phyloP scores from a whole-genome alignment of 495 filamentous ascomycete genomes.

The Letharia lupina region DNA sequence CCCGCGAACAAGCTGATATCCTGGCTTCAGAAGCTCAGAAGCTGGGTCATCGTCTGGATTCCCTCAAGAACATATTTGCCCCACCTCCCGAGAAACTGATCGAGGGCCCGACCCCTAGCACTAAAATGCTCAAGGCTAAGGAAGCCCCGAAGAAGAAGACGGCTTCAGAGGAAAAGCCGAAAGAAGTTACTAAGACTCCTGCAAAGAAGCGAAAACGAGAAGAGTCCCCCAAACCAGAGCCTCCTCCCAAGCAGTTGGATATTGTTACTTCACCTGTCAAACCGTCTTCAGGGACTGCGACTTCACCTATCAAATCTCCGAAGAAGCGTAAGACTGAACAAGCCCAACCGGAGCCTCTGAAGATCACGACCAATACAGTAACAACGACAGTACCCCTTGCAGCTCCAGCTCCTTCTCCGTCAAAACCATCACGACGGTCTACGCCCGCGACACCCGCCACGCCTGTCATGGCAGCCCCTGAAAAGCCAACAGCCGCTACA shows the following conservation, averaged over 20 bases:
- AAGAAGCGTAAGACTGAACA: conserved; percentile 55
- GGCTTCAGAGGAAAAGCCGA: conserved; percentile 29
- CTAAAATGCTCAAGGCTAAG: conserved; percentile 15
- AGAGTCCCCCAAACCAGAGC: conserved; percentile 15
- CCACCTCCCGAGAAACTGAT: conserved; percentile 17
- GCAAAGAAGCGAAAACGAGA: conserved; percentile 26
- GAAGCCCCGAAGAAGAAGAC: conserved; percentile 16
- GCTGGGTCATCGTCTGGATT: conserved; percentile 44
- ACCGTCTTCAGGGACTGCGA: conserved; percentile 6
- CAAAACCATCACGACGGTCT: conserved; percentile 11
- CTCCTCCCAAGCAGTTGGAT: conserved; percentile 8
- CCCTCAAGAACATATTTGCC: conserved; percentile 40
- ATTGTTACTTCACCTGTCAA: neutral
- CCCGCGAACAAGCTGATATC: conserved; percentile 52
- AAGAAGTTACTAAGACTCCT: conserved; percentile 20
- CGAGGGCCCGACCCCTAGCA: conserved; percentile 9
- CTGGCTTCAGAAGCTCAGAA: conserved; percentile 52
- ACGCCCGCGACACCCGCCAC: conserved; percentile 19
- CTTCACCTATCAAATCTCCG: conserved; percentile 18
- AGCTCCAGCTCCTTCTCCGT: conserved; percentile 26
- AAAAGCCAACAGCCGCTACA: conserved; percentile 19
- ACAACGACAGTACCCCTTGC: conserved; percentile 28
- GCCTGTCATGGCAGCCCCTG: conserved; percentile 22
- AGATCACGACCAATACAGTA: conserved; percentile 16
- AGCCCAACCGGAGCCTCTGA: conserved; percentile 39